Base-by-base conservation (phyloP, 306 rosid species). In the Vicia sativa region DNA sequence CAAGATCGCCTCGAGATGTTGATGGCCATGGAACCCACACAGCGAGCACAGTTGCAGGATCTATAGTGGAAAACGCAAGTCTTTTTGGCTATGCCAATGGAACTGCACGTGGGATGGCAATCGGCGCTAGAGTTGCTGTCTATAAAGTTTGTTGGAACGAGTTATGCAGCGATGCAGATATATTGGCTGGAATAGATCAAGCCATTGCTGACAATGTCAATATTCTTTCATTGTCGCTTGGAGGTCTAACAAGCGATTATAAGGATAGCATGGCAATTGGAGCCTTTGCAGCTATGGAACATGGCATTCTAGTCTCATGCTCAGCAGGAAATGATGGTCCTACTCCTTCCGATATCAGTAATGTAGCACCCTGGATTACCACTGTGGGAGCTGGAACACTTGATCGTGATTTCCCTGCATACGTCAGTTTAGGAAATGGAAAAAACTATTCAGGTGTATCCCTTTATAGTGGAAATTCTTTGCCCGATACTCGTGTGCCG, bases 331-430 rank as follows among this genome's bases (percentile, higher is more conserved):
- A 92, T 53, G 45, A 42, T 0, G 95, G 97, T 3, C 96, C 97
- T n/a, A 16, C 28, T 2, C 0, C 78, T 0, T 63, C 5, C 25
- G 71, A 78, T 52, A 23, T 85, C 25, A 57, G 78, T 0, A 91
- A 92, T 44, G 11, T 71, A 7, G 95, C 97, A 13, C 97, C 97
- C 9, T 92, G 97, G 97, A 79, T 92, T 57, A 85, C 88, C 0
- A 89, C 96, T n/a, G 92, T 92, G 1, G 97, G 96, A 13, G 97
- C 97, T 9, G 96, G 97, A 52, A 89, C 96, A 18, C 67, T 92
- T 3, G 97, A 92, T 79, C 96, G 97, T 1, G 95, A 87, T 54
- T 92, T 92, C 50, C 95, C 92, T 0, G 89, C 90, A 0, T 77
- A 18, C 3, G 87, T 84, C 7, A 79, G 68, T 67, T 80, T 92